Conservation (phyloP, 441 rosid species). For the Pelargonium fulgidum region DNA sequence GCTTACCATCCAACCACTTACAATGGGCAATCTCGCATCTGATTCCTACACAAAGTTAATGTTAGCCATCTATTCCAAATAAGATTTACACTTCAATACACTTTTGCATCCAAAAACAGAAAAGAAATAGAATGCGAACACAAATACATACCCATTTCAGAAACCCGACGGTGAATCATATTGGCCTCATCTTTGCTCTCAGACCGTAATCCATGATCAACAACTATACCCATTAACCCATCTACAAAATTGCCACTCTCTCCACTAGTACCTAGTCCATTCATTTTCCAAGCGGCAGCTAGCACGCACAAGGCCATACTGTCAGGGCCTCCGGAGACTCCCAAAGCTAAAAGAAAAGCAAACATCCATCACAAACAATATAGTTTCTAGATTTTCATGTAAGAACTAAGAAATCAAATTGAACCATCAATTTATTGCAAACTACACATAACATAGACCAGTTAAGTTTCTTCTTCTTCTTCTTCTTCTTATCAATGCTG, state of each 20-base stretch:
- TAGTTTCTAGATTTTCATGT: neutral
- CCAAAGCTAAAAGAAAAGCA: slow-evolving; percentile 47
- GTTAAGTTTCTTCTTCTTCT: too few relatives aligned
- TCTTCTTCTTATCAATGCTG: too few relatives aligned
- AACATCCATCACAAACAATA: slow-evolving; percentile 10
- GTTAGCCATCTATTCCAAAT: slow-evolving; percentile 28
- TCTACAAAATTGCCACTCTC: slow-evolving; percentile 44
- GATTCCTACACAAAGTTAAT: slow-evolving; percentile 52
- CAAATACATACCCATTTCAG: slow-evolving; percentile 56
- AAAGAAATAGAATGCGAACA: slow-evolving; percentile 9
- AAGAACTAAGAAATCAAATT: neutral
- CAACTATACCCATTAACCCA: slow-evolving; percentile 73
- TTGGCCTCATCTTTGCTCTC: slow-evolving; percentile 77
- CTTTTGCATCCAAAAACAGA: slow-evolving; percentile 10
- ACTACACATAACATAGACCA: too few relatives aligned
- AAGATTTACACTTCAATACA: slow-evolving; percentile 9
- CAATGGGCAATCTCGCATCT: slow-evolving; percentile 77
- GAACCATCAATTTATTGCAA: neutral
- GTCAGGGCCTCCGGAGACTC: slow-evolving; percentile 95
- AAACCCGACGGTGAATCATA: slow-evolving; percentile 50
- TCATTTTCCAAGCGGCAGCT: slow-evolving; percentile 74
- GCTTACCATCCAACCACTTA: slow-evolving; percentile 75
- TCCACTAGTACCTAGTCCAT: slow-evolving; percentile 30
- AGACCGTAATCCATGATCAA: slow-evolving; percentile 78
- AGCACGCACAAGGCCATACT: slow-evolving; percentile 84